A percentile compares a stretch with the other conserved stretches of the same genome.
Evolutionary conservation across 169 alveolate genomes (phyloP).

Genomic region (Perkinsus marinus): DNA sequence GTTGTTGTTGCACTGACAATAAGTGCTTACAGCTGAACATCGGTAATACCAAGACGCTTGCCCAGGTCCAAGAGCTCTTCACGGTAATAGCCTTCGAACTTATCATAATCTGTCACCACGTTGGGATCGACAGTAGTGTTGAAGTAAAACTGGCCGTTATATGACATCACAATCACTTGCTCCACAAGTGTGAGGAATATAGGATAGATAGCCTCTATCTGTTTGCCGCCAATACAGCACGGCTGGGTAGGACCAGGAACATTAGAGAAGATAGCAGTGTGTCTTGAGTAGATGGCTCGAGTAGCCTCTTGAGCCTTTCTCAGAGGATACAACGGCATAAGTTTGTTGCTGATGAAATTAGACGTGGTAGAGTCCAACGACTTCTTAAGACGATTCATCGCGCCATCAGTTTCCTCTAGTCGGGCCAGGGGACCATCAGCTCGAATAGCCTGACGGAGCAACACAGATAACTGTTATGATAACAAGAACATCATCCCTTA

Average conservation of each 20-base stretch:
- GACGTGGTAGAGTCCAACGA: neutral
- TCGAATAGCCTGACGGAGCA: neutral
- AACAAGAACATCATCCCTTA: no score
- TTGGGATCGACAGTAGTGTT: no score
- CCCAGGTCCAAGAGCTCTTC: neutral
- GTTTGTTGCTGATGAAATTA: neutral
- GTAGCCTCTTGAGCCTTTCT: neutral
- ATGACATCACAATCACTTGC: neutral
- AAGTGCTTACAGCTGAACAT: neutral
- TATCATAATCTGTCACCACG: no score
- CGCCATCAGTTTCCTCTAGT: neutral
- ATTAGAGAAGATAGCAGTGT: neutral
- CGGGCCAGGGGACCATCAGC: neutral
- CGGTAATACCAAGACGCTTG: neutral
- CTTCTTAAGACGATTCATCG: neutral
- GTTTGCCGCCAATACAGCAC: neutral
- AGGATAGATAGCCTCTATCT: neutral
- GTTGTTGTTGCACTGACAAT: no score
- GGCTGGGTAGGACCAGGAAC: neutral
- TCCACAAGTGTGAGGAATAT: neutral
- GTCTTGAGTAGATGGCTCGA: neutral
- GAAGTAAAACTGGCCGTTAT: no score
- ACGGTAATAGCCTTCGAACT: neutral
- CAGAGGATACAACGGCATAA: neutral
- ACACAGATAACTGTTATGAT: no score